Percentiles rank a stretch among this genome's conserved stretches.
phyloP scores from a whole-genome alignment of 192 early-diverging fungal genomes.

The Backusella tarrabulga region DNA sequence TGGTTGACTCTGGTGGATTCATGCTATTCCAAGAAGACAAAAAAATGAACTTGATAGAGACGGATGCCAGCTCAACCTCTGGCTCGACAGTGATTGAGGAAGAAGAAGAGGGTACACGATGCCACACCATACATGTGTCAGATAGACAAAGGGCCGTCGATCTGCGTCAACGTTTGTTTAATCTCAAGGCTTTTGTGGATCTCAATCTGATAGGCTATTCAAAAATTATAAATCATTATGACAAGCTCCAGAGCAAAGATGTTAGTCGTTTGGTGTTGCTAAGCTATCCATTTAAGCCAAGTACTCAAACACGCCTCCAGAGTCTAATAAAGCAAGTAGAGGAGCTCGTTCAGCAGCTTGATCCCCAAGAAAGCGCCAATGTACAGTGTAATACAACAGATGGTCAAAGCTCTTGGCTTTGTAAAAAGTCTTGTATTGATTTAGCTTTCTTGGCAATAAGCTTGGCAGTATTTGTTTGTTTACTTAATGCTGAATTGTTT shows the following conservation, averaged over 20 bases:
- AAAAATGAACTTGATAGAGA: background rate
- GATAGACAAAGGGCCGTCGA: conserved; percentile 45
- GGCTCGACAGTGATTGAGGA: background rate
- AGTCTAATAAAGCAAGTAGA: conserved; percentile 42
- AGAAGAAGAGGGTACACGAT: background rate
- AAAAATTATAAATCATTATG: conserved; percentile 97
- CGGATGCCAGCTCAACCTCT: background rate
- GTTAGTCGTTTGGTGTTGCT: conserved; percentile 67
- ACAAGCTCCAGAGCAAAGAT: conserved; percentile 72
- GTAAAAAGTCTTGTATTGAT: conserved; percentile 42
- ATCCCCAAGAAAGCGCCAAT: conserved; percentile 59
- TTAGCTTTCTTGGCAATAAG: conserved; percentile 51
- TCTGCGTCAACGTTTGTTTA: conserved; percentile 77
- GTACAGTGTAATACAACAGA: conserved; percentile 41
- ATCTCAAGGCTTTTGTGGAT: conserved; percentile 84
- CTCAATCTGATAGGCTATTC: conserved; percentile 90
- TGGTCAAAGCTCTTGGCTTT: conserved; percentile 8
- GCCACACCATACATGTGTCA: background rate
- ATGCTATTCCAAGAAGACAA: background rate
- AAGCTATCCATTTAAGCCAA: conserved; percentile 69
- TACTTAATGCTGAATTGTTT: conserved; percentile 65
- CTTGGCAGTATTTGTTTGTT: conserved; percentile 55
- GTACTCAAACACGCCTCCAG: conserved; percentile 47
- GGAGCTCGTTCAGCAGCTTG: conserved; percentile 57
- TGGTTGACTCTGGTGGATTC: background rate